Evolutionary conservation across 2,329 filamentous ascomycete species (phyloP), one percentile per base, ranked within the genome.

Genomic region (Neoscytalidium dimidiatum): DNA sequence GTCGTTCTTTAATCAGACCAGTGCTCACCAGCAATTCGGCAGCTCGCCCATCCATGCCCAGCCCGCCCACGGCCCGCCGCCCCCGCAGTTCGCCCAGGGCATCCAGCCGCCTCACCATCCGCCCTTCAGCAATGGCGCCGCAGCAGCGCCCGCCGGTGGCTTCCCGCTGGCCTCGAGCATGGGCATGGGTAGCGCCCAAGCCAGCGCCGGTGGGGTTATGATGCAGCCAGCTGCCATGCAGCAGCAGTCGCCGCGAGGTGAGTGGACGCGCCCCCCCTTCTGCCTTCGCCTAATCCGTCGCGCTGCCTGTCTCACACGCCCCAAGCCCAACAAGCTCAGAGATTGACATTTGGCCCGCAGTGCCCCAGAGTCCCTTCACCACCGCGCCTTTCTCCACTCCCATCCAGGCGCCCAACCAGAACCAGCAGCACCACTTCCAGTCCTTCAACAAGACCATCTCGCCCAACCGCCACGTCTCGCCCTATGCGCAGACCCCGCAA

Each of bases 371-470:
- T 44, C 61, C 60, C 19, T 62, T 35, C 60, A 52, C 60, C 60
- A 52, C 60, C 46, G 46, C 60, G 31, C 73, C 78, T 62, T 80
- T 73, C 67, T 69, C 75, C 14, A 78, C 79, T 64, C 66, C 75
- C 63, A 69, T 79, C 70, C 49, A 74, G 64, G 74, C 75, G 49
- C 75, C 76, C 31, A 71, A 72, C 67, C 71, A 75, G 62, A 38
- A 66, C 31, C 64, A 66, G 33, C 63, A 64, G 17, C 76, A 74
- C 66, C 71, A 77, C 62, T 75, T 75, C 66, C 68, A 67, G 53
- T 73, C 74, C 68, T 72, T 74, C 70, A 74, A 72, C 76, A 63
- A 81, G 79, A 72, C 74, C 61, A 71, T 73, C 66, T 74, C 74
- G 64, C 69, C 78, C 26, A 69, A 72, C 56, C 63, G 63, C 64